A percentile compares a stretch with the other conserved stretches of the same genome.
Conservation (phyloP, 2,329 filamentous ascomycete genomes). For the Pseudodiploospora longispora region DNA sequence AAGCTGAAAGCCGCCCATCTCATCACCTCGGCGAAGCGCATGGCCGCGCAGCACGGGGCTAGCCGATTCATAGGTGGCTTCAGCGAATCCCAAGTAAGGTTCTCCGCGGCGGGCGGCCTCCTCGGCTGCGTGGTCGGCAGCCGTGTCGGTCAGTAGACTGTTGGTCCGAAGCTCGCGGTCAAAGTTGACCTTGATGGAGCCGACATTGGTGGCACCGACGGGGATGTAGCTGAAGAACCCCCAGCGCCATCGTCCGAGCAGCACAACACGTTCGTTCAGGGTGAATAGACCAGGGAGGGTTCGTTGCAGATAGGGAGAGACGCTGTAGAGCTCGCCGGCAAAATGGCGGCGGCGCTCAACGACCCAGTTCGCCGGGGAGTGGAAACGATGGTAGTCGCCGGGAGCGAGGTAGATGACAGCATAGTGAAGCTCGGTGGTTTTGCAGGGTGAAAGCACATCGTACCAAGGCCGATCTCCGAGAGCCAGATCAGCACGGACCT, state of each 20-base stretch:
- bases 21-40: conserved; percentile 77
- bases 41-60: conserved; percentile 74
- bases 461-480: conserved; percentile 65
- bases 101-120: conserved; percentile 69
- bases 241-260: conserved; percentile 90
- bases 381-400: conserved; percentile 97
- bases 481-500: conserved; percentile 78
- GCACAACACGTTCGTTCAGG: conserved; percentile 88
- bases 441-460: conserved; percentile 51
- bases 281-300: conserved; percentile 92
- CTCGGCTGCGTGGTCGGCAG: conserved; percentile 77
- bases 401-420: conserved; percentile 92
- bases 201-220: conserved; percentile 94
- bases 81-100: conserved; percentile 80
- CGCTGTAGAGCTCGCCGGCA: conserved; percentile 88
- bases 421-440: conserved; percentile 76
- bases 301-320: conserved; percentile 89
- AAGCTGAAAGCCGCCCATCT: conserved; percentile 97
- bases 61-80: conserved; percentile 78
- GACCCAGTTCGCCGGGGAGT: conserved; percentile 92
- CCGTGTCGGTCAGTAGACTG: conserved; percentile 84
- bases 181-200: conserved; percentile 95
- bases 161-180: conserved; percentile 92
- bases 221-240: conserved; percentile 96
- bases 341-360: conserved; percentile 94